phyloP scores from a whole-genome alignment of 164 flowering plant genomes.

The Sedum album region DNA sequence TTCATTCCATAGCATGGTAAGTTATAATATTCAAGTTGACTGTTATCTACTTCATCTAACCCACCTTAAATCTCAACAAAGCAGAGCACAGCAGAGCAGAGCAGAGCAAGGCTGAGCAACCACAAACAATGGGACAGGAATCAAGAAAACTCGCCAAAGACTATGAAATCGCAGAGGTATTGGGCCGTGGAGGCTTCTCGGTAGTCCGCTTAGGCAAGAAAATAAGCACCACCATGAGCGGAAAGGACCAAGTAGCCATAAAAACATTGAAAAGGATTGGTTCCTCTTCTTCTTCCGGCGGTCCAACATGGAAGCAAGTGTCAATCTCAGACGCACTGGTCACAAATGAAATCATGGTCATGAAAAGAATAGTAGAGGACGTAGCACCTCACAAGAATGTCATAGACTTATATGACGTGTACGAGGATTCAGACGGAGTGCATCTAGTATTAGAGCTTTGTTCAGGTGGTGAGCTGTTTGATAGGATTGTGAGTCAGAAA shows the following conservation, averaged over 20 bases:
- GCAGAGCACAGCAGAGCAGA: not conserved
- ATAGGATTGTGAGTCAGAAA: slow-evolving; percentile 52
- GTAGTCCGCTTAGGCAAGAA: not conserved
- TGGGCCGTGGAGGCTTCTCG: slow-evolving; percentile 1
- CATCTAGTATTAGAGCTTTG: slow-evolving; percentile 70
- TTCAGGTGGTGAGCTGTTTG: slow-evolving; percentile 76
- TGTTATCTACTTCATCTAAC: not conserved
- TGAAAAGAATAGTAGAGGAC: slow-evolving; percentile 59
- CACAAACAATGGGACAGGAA: not conserved
- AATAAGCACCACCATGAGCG: not conserved
- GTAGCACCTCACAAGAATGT: slow-evolving; percentile 68
- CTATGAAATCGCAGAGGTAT: not conserved
- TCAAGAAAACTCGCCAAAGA: not conserved
- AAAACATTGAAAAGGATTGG: slow-evolving; percentile 54
- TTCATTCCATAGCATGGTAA: not conserved
- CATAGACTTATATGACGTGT: slow-evolving; percentile 59
- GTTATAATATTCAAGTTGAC: not conserved
- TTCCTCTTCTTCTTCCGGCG: slow-evolving; percentile 13
- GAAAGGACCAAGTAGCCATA: slow-evolving; percentile 39
- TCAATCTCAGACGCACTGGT: slow-evolving; percentile 55
- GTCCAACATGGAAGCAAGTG: slow-evolving; percentile 29
- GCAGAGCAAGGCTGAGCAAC: not conserved
- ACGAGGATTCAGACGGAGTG: slow-evolving; percentile 49
- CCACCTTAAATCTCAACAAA: not conserved
- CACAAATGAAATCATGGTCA: slow-evolving; percentile 66